Conservation (phyloP, 208 protist genomes). For the Sergeia podlipaevii region DNA sequence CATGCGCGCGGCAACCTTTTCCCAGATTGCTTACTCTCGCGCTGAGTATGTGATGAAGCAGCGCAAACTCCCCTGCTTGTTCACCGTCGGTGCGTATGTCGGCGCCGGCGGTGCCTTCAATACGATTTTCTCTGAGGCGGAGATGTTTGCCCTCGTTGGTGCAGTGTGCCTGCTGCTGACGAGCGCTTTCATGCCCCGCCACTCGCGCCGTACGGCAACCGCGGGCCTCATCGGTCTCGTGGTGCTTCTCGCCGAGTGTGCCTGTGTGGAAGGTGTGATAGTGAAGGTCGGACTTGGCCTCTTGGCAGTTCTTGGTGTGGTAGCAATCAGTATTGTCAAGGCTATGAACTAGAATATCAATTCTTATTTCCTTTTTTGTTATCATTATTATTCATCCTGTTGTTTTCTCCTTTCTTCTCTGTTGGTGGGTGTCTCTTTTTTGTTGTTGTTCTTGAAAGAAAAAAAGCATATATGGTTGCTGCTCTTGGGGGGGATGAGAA, state of each 20-base stretch:
- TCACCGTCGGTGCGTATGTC: no score
- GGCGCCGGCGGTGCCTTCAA: not conserved
- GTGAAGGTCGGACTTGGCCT: conserved; percentile 45
- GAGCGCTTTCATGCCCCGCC: conserved; percentile 56
- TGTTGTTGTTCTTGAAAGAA: no score
- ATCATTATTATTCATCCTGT: no score
- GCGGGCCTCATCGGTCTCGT: conserved; percentile 37
- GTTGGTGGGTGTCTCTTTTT: no score
- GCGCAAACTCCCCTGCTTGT: no score
- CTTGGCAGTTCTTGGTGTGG: conserved; percentile 20
- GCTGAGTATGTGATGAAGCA: no score
- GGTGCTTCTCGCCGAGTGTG: conserved; percentile 33
- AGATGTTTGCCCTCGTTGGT: conserved; percentile 32
- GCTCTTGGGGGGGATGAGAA: no score
- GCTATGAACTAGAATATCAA: conserved; percentile 7
- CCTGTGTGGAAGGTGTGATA: conserved; percentile 14
- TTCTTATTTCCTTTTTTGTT: not conserved
- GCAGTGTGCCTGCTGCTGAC: conserved; percentile 41
- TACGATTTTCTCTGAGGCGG: not conserved
- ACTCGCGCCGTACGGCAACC: conserved; percentile 21
- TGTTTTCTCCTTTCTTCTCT: not conserved
- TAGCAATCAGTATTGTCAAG: conserved; percentile 25
- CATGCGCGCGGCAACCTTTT: conserved; percentile 3
- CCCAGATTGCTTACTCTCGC: no score
- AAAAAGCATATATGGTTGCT: no score